Percentiles rank a stretch among this genome's conserved stretches.
phyloP scores from a whole-genome alignment of 2,329 filamentous ascomycete species.

The Triangularia verruculosa region DNA sequence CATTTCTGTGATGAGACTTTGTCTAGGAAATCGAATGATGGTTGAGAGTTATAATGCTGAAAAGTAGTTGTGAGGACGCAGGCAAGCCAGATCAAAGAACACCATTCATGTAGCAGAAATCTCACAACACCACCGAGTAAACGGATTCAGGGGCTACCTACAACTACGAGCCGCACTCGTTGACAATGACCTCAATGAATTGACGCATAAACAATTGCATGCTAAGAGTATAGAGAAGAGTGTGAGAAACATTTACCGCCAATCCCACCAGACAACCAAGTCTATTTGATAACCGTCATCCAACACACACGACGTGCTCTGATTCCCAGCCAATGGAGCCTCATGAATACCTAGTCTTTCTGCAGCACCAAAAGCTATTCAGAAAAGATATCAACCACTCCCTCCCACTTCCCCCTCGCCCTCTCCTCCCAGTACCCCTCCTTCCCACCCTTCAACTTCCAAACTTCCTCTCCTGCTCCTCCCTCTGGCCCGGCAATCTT shows the following conservation, averaged over 20 bases:
- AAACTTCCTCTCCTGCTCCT: slow-evolving; percentile 63
- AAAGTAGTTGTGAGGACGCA: too few relatives aligned
- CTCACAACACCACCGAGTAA: too few relatives aligned
- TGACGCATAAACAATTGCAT: neutral
- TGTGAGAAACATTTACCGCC: neutral
- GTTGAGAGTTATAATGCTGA: too few relatives aligned
- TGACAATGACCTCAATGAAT: too few relatives aligned
- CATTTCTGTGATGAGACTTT: too few relatives aligned
- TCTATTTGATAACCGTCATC: neutral
- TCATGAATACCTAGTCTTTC: too few relatives aligned
- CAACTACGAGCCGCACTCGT: too few relatives aligned
- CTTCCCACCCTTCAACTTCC: slow-evolving; percentile 74
- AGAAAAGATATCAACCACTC: slow-evolving; percentile 50
- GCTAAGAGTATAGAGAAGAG: neutral
- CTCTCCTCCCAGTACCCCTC: slow-evolving; percentile 95
- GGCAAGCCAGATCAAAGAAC: too few relatives aligned
- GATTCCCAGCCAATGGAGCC: too few relatives aligned
- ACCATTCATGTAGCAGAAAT: too few relatives aligned
- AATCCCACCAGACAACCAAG: neutral
- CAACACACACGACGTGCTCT: neutral
- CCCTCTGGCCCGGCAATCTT: slow-evolving; percentile 59
- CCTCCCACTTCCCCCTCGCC: slow-evolving; percentile 62
- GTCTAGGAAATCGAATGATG: too few relatives aligned
- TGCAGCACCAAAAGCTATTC: slow-evolving; percentile 8
- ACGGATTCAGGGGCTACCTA: too few relatives aligned